Conservation (phyloP, 148 eudicot species). For the Fagopyrum tataricum region DNA sequence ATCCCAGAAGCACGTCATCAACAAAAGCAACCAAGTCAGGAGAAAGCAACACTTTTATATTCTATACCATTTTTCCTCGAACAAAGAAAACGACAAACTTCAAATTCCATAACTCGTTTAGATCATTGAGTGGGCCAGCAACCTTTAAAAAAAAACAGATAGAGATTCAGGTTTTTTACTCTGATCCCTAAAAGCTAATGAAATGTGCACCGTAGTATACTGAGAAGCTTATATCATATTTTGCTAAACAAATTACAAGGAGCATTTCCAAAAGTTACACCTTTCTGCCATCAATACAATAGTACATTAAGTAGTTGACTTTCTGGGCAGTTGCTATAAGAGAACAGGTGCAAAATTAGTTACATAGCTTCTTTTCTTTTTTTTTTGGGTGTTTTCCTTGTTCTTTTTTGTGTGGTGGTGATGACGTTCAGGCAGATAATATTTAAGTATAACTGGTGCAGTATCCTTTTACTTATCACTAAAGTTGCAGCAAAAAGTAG, state of each 20-base stretch:
- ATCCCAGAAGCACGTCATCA: background rate
- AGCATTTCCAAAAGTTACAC: background rate
- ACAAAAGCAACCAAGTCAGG: background rate
- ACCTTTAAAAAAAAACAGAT: background rate
- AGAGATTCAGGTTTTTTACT: background rate
- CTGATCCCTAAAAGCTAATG: background rate
- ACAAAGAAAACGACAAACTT: background rate
- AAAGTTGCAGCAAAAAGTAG: background rate
- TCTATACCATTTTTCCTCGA: background rate
- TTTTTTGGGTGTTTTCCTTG: background rate
- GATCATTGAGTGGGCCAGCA: background rate
- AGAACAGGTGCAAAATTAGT: constrained; percentile 25
- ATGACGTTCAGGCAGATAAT: background rate
- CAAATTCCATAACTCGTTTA: background rate
- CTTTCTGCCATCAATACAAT: background rate
- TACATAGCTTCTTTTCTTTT: constrained; percentile 32
- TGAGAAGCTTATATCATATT: background rate
- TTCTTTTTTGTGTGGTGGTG: background rate
- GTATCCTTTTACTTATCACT: background rate
- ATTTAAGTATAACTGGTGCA: background rate
- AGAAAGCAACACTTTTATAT: background rate
- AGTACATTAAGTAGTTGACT: too few species aligned
- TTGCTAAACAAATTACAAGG: background rate
- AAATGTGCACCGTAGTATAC: background rate
- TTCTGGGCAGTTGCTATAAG: background rate